phyloP scores from a whole-genome alignment of 1,284 basidiomycete species.

The Ceratorhiza oryzae-sativae region DNA sequence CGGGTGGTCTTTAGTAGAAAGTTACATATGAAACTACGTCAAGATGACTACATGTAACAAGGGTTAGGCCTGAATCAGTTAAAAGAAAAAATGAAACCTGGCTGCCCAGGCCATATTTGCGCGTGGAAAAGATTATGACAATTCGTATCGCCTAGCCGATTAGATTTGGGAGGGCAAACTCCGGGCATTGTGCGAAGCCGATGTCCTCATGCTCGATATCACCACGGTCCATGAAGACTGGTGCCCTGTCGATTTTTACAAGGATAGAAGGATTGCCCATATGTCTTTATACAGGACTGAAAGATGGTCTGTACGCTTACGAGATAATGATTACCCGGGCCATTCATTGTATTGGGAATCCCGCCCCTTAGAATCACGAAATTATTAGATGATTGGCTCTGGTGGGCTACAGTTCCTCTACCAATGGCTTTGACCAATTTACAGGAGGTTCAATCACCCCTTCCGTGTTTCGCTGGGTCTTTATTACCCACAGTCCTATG shows the following conservation, averaged over 20 bases:
- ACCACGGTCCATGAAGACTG: not conserved
- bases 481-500: constrained; percentile 2
- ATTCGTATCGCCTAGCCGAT: not conserved
- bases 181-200: not conserved
- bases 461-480: not conserved
- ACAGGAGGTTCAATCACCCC: not conserved
- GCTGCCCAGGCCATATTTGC: not conserved
- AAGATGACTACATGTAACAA: too few relatives aligned
- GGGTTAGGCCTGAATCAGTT: not conserved
- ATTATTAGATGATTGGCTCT: not conserved
- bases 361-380: not conserved
- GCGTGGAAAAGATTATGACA: not conserved
- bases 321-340: not conserved
- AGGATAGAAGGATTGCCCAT: not conserved
- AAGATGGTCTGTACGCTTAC: not conserved
- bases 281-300: not conserved
- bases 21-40: too few relatives aligned
- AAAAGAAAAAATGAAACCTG: not conserved
- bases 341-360: not conserved
- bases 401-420: not conserved
- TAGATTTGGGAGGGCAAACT: too few relatives aligned
- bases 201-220: not conserved
- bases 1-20: too few relatives aligned
- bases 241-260: not conserved
- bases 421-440: not conserved